These are phyloP conservation scores for Hyaloscypha variabilis DNA, from an alignment of 495 filamentous ascomycete species.

Conservation along the genomic window DNA sequence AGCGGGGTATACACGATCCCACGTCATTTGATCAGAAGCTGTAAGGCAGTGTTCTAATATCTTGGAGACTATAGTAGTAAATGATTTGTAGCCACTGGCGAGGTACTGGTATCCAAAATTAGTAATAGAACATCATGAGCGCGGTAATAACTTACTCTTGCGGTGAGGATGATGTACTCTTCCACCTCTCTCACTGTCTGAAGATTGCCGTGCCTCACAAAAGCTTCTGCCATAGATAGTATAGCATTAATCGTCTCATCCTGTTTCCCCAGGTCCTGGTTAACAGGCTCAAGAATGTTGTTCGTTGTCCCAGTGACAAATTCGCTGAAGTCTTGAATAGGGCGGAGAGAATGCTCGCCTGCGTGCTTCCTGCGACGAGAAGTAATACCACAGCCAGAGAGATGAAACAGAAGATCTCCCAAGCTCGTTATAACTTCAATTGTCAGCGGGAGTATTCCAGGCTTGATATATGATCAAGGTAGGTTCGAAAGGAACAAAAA, in stretches of 20 bases:
- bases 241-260: no score
- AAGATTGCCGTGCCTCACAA: constrained; percentile 13
- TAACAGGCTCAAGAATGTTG: no score
- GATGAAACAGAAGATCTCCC: constrained; percentile 1
- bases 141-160: neutral
- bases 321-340: no score
- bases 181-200: constrained; percentile 19
- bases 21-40: constrained; percentile 13
- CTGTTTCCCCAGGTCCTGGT: no score
- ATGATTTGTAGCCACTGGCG: neutral
- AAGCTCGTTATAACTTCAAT: neutral
- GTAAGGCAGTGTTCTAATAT: constrained; percentile 14
- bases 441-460: neutral
- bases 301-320: no score
- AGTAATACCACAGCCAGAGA: constrained; percentile 1
- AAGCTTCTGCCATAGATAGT: constrained; percentile 9
- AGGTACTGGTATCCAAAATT: neutral
- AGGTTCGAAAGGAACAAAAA: neutral
- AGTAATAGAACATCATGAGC: neutral
- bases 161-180: constrained; percentile 17
- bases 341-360: neutral
- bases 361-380: constrained; percentile 9
- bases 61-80: constrained; percentile 4
- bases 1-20: constrained; percentile 7
- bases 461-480: no score